Conservation (phyloP, 345 rosid species). For the Pelargonium nanum region DNA sequence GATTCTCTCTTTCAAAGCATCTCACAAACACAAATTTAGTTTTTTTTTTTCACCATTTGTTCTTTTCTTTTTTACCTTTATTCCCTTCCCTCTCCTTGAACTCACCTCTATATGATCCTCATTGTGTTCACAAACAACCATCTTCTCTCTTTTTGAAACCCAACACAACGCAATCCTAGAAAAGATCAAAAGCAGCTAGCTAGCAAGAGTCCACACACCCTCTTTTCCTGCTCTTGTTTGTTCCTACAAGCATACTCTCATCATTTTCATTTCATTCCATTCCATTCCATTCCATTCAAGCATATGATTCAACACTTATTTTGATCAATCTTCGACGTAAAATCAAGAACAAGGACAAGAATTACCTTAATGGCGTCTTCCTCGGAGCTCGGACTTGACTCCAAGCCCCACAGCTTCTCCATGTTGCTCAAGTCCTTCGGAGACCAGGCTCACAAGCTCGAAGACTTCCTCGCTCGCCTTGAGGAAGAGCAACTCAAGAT, state of each 20-base stretch:
- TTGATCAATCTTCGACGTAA: background rate
- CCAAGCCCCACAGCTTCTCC: constrained; percentile 79
- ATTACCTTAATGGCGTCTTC: constrained; percentile 48
- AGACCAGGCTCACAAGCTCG: constrained; percentile 62
- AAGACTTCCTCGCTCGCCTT: constrained; percentile 68
- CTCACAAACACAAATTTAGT: constrained; percentile 8
- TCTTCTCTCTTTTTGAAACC: constrained; percentile 19
- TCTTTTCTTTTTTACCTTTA: constrained; percentile 26
- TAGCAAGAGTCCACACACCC: constrained; percentile 16
- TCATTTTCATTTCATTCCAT: too few species aligned
- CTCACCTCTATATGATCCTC: constrained; percentile 51
- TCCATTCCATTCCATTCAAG: too few species aligned
- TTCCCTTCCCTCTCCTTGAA: constrained; percentile 18
- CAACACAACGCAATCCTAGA: constrained; percentile 1
- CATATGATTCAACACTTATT: background rate
- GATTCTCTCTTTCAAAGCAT: constrained; percentile 27
- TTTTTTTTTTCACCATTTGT: constrained; percentile 22
- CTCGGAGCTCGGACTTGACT: constrained; percentile 68
- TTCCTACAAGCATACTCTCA: constrained; percentile 12
- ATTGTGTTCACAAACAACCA: constrained; percentile 51
- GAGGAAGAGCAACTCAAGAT: constrained; percentile 94
- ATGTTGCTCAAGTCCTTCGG: constrained; percentile 81
- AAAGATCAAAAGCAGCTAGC: constrained; percentile 17
- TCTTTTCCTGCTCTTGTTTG: constrained; percentile 25
- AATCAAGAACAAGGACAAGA: background rate